Evolutionary conservation across 2,329 filamentous ascomycete species (phyloP), one percentile per base, ranked within the genome.

Genomic region (Zymoseptoria crescenta): DNA sequence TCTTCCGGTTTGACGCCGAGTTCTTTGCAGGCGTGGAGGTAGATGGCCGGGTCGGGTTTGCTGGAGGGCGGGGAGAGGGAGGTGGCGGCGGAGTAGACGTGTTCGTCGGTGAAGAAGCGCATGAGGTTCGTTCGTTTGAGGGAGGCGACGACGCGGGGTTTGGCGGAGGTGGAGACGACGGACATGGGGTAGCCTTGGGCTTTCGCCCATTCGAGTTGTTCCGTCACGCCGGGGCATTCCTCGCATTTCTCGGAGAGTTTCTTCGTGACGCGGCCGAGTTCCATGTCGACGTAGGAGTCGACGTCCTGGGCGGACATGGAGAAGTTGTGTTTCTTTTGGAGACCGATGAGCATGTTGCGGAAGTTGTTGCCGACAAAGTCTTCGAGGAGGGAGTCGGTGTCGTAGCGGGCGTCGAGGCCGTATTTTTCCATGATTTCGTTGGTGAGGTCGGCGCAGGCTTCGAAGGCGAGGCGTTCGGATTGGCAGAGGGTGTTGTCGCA

Each of bases 301-400:
- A 91, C 76, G 71, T 95, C 88, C 1, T 83, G 84, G 20, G 80
- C 74, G 27, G 75, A 68, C 76, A 96, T 83, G 56, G 81, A 76
- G 76, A 96, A 93, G 75, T 81, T 80, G 80, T 89, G 86, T 75
- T 88, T 87, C 74, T 84, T 78, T 75, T 91, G 86, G 62, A 96
- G 84, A 62, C 84, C 85, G 60, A 79, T 75, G 77, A 96, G 86
- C 89, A 96, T 96, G 76, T 90, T 89, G 67, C 91, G 89, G 83
- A 96, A 96, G 82, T 95, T 96, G 74, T 94, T 88, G 69, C 92
- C 91, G 68, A 96, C 90, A 70, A 95, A 96, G 77, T 96, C 89
- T 67, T 81, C 79, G 77, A 96, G 89, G 64, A 96, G 86, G 61
- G 85, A 81, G 53, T 86, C 83, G 70, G 88, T 88, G 3, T 88